Evolutionary conservation across 2,329 filamentous ascomycete species (phyloP), one percentile per base, ranked within the genome.

Genomic region (Thermothelomyces thermophilus): DNA sequence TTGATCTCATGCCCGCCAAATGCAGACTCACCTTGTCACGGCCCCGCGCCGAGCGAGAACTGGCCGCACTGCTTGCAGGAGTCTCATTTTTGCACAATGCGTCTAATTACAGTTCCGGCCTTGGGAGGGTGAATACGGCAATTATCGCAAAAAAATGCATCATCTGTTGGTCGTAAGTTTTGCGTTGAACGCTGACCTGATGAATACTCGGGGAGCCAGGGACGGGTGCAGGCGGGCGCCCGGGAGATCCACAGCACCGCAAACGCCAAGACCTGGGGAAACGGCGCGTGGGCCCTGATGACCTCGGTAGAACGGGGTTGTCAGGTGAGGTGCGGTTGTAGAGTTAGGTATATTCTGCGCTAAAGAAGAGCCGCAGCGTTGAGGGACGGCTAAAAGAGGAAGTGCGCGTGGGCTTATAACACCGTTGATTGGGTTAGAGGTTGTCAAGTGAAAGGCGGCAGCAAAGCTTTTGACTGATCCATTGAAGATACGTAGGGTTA

Each of bases 221-320:
- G 17, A 41, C n/a, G 5, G 7, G 24, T 5, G 11, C 13, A 28
- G 35, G 41, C 34, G 9, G 9, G 24, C 5, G 5, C 5, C 24
- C 24, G 5, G 28, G 22, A 28, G 36, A 51, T 46, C 42, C 48
- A 42, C 41, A 5, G n/a, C 16, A 28, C 13, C 28, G n/a, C 20
- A 30, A 31, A 37, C 31, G 48, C 48, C 48, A 51, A 51, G 48
- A 34, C 37, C 37, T 34, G 42, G 48, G 48, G 34, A n/a, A 31
- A 30, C 35, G n/a, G n/a, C n/a, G 14, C 11, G n/a, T 10, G n/a
- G 6, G 16, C 14, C 17, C 19, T 20, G 17, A 37, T 37, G 33
- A 49, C 46, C 46, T 49, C 46, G 46, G 46, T 24, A 49, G 40
- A 35, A 41, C 11, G 33, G 37, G n/a, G 11, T 9, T 26, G 1